Evolutionary conservation across 495 filamentous ascomycete species (phyloP).

Genomic region (Aspergillus asperescens): DNA sequence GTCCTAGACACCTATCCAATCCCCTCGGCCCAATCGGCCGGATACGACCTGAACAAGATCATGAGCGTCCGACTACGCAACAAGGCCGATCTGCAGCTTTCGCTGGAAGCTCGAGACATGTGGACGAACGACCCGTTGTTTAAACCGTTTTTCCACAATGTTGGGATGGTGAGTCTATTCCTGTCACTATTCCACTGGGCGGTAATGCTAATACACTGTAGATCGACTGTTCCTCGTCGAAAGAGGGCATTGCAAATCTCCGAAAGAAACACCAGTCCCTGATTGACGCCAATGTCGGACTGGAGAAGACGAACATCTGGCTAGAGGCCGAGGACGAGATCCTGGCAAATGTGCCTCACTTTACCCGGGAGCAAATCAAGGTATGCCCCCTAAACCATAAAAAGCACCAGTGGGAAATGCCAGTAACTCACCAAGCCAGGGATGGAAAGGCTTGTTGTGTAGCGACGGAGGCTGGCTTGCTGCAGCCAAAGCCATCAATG

Average conservation of each 20-base stretch:
- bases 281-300: neutral
- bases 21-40: neutral
- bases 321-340: neutral
- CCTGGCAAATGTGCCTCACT: neutral
- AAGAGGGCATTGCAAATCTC: neutral
- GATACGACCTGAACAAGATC: slow-evolving; percentile 5
- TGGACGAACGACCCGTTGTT: slow-evolving; percentile 5
- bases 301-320: slow-evolving; percentile 1
- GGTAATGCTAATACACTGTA: neutral
- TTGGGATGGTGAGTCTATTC: neutral
- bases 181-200: neutral
- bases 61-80: slow-evolving; percentile 6
- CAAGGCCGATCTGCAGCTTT: neutral
- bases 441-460: slow-evolving; percentile 8
- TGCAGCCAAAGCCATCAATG: slow-evolving; percentile 8
- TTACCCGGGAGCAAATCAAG: neutral
- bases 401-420: neutral
- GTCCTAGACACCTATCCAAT: slow-evolving; percentile 1
- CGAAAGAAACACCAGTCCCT: neutral
- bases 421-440: too few species aligned
- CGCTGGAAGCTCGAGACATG: slow-evolving; percentile 2
- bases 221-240: neutral
- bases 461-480: slow-evolving; percentile 4
- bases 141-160: slow-evolving; percentile 2
- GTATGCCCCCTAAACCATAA: neutral